Percentiles rank a stretch among this genome's conserved stretches.
Evolutionary conservation across 257 asterid genomes (phyloP).

Genomic region (Galeopsis tetrahit): DNA sequence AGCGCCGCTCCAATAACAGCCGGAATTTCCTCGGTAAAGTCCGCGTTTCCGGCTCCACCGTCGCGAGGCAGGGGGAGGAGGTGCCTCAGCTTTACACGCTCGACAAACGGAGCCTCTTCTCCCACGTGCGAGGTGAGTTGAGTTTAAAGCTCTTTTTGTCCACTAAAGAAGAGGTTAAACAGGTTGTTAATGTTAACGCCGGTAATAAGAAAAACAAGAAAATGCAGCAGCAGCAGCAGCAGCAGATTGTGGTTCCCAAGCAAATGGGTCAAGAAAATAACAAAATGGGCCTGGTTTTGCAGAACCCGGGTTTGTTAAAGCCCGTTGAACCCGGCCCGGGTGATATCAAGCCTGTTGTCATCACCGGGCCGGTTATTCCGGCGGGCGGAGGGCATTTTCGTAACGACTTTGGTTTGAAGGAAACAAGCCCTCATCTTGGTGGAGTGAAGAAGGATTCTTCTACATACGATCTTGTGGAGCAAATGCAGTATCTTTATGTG

Average conservation of each 20-base stretch:
- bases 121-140: conserved; percentile 88
- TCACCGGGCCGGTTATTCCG: conserved; percentile 55
- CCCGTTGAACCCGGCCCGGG: conserved; percentile 57
- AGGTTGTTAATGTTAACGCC: conserved; percentile 35
- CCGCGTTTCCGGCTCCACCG: conserved; percentile 64
- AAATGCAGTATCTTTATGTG: conserved; percentile 83
- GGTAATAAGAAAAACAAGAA: conserved; percentile 62
- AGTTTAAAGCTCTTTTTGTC: conserved; percentile 71
- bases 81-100: conserved; percentile 66
- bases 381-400: conserved; percentile 39
- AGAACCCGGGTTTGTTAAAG: conserved; percentile 52
- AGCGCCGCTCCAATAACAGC: conserved; percentile 66
- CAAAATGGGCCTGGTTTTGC: conserved; percentile 45
- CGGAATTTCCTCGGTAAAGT: conserved; percentile 79
- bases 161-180: conserved; percentile 65
- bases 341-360: conserved; percentile 72
- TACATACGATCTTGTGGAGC: conserved; percentile 83
- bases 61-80: conserved; percentile 65
- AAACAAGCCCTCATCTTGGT: conserved; percentile 83
- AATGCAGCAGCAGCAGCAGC: conserved; percentile 51
- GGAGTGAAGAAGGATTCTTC: conserved; percentile 69
- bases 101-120: conserved; percentile 78
- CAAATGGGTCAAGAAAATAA: conserved; percentile 41
- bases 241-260: conserved; percentile 53
- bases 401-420: conserved; percentile 67